Percentiles rank a stretch among this genome's conserved stretches.
Conservation (phyloP, 1,139 yeast genomes). For the Arxiozyma heterogenica region DNA sequence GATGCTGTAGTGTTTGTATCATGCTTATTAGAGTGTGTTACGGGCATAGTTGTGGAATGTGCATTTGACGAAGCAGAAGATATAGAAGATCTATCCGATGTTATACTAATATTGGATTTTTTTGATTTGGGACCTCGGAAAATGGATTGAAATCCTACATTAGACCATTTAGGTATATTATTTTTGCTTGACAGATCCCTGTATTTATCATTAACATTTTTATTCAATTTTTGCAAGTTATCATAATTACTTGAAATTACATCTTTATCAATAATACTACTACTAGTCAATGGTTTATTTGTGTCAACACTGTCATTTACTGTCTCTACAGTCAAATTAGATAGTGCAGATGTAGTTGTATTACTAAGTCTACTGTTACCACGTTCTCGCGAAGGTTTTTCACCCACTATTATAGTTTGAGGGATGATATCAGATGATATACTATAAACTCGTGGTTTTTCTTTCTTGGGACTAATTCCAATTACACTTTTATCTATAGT, state of each 20-base stretch:
- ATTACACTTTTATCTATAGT: neutral
- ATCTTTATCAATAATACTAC: neutral
- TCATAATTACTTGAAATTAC: neutral
- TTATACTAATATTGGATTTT: slow-evolving; percentile 10
- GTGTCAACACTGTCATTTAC: neutral
- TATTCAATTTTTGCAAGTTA: slow-evolving; percentile 1
- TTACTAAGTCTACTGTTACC: neutral
- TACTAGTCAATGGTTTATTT: neutral
- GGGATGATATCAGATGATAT: slow-evolving; percentile 18
- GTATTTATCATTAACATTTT: neutral
- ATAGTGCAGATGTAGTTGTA: neutral
- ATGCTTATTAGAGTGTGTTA: neutral
- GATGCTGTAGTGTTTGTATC: neutral
- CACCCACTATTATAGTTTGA: slow-evolving; percentile 10
- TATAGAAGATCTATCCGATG: slow-evolving; percentile 2
- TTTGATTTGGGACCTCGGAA: slow-evolving; percentile 14
- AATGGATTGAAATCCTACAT: slow-evolving; percentile 31
- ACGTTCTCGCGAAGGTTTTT: neutral
- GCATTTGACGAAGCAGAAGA: neutral
- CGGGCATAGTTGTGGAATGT: neutral
- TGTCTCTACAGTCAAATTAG: neutral
- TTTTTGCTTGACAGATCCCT: slow-evolving; percentile 7
- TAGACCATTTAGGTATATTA: slow-evolving; percentile 23
- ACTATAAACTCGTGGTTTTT: slow-evolving; percentile 12
- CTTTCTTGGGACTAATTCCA: neutral